These are phyloP conservation scores for Backusella westeae DNA, from an alignment of 192 early-diverging fungal genomes.

Conservation along the genomic window DNA sequence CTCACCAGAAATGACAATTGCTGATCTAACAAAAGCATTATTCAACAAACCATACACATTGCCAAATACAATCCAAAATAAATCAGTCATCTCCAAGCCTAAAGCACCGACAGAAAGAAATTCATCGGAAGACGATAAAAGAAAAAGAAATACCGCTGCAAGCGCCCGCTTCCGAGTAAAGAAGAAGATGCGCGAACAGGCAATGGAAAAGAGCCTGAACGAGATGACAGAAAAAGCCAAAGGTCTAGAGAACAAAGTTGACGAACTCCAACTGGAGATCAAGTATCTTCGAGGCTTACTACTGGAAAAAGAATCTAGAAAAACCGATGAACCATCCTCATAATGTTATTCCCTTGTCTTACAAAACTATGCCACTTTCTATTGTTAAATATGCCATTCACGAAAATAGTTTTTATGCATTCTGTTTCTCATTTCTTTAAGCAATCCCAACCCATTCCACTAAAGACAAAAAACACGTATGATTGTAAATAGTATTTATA, in stretches of 20 bases:
- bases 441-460: background rate
- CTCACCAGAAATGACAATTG: conserved; percentile 3
- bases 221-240: conserved; percentile 72
- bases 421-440: background rate
- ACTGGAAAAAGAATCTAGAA: conserved; percentile 65
- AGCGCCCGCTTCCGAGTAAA: conserved; percentile 93
- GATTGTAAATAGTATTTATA: conserved; percentile 5
- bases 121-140: conserved; percentile 76
- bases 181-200: conserved; percentile 89
- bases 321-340: background rate
- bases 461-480: background rate
- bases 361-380: background rate
- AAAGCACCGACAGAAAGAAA: background rate
- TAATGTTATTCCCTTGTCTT: background rate
- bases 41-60: background rate
- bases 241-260: conserved; percentile 68
- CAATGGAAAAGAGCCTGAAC: conserved; percentile 70
- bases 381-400: background rate
- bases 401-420: background rate
- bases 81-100: background rate
- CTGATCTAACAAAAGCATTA: background rate
- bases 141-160: conserved; percentile 89
- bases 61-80: background rate
- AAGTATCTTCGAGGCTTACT: conserved; percentile 85
- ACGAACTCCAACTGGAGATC: conserved; percentile 87